Base-by-base conservation (phyloP, 1,139 yeast genomes). In the Saccharomyces hybrid region DNA sequence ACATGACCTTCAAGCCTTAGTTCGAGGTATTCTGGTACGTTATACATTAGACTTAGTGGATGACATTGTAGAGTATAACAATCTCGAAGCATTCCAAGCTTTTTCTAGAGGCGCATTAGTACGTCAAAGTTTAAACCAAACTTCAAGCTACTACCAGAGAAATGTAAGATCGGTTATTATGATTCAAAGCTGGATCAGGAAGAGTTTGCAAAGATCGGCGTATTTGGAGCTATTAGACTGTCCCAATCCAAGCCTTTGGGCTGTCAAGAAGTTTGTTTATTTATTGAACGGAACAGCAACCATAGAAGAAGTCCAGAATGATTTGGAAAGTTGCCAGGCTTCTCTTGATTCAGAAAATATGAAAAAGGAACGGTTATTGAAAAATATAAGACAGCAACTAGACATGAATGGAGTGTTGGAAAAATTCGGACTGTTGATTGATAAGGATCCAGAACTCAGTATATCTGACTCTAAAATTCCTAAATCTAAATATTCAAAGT, bases 301-400 rank as follows among this genome's bases (percentile, higher is more conserved):
- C 34, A 96, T 88, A 64, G 85, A 83, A 66, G 86, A 83, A 56
- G 88, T 86, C 61, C 96, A 89, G 62, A 75, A 87, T 57, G 81
- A 80, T 54, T 72, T 91, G 41, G 87, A 88, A 44, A 81, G 80
- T 52, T 71, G 81, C 56, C 84, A 88, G 61, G 91, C 88, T 57
- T 74, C 78, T 41, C 85, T 91, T 57, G 90, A 86, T 59, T 86
- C 87, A 60, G 76, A 91, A 61, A 96, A 91, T 64, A 79, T 87
- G 61, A 90, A 88, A 64, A 83, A 89, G 62, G 88, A 61, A 20
- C 60, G 58, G 44, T 50, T 63, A 7, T 63, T 61, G 50, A 59
- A 55, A 26, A 56, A 56, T 7, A 59, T 66, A 7, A 57, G 67
- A 49, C 57, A 63, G 38, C 61, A 64, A 47, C 48, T 64, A 20